Percentiles rank a stretch among this genome's conserved stretches.
Conservation (phyloP, 495 filamentous ascomycete genomes). For the Saxophila tyrrhenica region DNA sequence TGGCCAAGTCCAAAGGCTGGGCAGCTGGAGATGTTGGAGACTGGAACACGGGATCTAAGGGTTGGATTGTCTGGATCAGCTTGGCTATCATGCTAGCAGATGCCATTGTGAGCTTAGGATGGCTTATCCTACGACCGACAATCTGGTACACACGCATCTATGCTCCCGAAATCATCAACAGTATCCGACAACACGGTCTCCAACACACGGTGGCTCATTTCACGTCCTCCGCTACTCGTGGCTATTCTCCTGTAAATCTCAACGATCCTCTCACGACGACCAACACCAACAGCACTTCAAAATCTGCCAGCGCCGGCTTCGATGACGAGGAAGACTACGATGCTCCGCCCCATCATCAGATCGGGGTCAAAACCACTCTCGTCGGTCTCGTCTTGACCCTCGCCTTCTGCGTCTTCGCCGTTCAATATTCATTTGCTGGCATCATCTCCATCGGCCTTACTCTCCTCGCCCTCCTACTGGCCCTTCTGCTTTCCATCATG, state of each 20-base stretch:
- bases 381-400: slow-evolving; percentile 67
- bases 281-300: not conserved
- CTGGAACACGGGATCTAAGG: slow-evolving; percentile 86
- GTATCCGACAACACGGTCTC: slow-evolving; percentile 23
- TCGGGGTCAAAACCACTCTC: slow-evolving; percentile 58
- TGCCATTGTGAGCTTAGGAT: slow-evolving; percentile 75
- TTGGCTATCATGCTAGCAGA: slow-evolving; percentile 95
- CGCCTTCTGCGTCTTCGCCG: slow-evolving; percentile 64
- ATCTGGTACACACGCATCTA: slow-evolving; percentile 34
- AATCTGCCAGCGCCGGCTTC: slow-evolving; percentile 9
- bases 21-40: slow-evolving; percentile 74
- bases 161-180: slow-evolving; percentile 18
- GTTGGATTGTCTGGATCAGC: slow-evolving; percentile 96
- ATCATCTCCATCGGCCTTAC: slow-evolving; percentile 58
- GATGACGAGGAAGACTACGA: slow-evolving; percentile 36
- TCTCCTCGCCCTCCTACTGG: slow-evolving; percentile 72
- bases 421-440: slow-evolving; percentile 64
- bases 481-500: slow-evolving; percentile 85
- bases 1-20: slow-evolving; percentile 79
- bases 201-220: slow-evolving; percentile 18
- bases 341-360: slow-evolving; percentile 70
- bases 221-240: slow-evolving; percentile 14
- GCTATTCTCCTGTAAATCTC: slow-evolving; percentile 23
- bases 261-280: slow-evolving; percentile 1
- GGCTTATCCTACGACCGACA: slow-evolving; percentile 57